Evolutionary conservation across 352 stramenopile species (phyloP).

Genomic region (Vaucheria bursata): DNA sequence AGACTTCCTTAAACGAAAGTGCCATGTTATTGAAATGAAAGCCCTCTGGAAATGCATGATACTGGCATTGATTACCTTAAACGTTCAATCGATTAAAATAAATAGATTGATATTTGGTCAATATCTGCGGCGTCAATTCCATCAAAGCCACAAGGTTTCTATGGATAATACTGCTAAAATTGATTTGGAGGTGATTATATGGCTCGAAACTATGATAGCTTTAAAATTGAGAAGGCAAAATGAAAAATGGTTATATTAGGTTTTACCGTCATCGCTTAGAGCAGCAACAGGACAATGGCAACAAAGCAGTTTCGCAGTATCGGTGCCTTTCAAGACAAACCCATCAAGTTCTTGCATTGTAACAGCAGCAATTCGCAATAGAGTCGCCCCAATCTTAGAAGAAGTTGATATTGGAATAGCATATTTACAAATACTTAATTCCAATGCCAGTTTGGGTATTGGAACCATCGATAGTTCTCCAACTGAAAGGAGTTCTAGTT

Average conservation of each 20-base stretch:
- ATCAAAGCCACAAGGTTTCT: too few relatives aligned
- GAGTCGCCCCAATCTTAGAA: not conserved
- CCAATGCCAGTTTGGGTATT: not conserved
- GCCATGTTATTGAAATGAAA: too few relatives aligned
- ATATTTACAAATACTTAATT: not conserved
- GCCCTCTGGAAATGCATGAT: too few relatives aligned
- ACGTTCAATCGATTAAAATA: too few relatives aligned
- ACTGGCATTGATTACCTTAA: too few relatives aligned
- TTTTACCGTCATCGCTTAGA: not conserved
- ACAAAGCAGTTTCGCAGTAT: constrained; percentile 2
- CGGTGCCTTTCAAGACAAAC: not conserved
- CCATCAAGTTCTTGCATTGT: not conserved
- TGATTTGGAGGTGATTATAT: too few relatives aligned
- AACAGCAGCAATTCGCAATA: not conserved
- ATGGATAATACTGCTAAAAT: too few relatives aligned
- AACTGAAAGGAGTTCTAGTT: not conserved
- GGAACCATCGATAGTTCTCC: not conserved
- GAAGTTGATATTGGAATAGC: not conserved
- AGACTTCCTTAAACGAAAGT: too few relatives aligned
- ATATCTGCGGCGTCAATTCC: too few relatives aligned
- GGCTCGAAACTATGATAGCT: too few relatives aligned
- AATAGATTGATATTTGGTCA: too few relatives aligned
- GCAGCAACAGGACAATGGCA: not conserved
- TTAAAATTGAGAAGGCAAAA: too few relatives aligned
- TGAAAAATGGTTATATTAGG: not conserved